These are phyloP conservation scores for Phytophthora capsici DNA, from an alignment of 352 stramenopile genomes.

Conservation along the genomic window DNA sequence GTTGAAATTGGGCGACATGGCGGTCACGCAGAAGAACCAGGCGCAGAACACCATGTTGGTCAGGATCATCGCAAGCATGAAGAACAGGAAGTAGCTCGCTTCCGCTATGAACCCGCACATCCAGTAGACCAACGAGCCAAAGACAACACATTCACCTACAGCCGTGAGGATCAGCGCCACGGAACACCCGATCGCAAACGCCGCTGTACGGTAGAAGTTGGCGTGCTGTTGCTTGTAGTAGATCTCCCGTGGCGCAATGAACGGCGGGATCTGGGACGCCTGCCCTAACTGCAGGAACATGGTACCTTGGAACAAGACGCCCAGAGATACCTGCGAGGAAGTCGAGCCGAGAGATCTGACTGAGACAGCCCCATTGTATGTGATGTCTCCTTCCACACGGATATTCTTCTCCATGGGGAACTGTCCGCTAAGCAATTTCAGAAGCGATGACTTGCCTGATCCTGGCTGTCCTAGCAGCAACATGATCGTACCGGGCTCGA, in stretches of 20 bases:
- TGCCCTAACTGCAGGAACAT: conserved; percentile 69
- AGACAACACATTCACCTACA: conserved; percentile 62
- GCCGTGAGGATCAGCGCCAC: conserved; percentile 23
- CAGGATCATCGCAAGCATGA: conserved; percentile 29
- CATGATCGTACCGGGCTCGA: conserved; percentile 46
- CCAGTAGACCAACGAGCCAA: conserved; percentile 89
- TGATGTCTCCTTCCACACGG: conserved; percentile 32
- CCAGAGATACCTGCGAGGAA: conserved; percentile 43
- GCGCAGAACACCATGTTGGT: conserved; percentile 22
- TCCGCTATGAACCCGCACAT: conserved; percentile 68
- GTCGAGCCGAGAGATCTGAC: conserved; percentile 8
- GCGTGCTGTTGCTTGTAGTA: conserved; percentile 84
- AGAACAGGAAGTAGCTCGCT: conserved; percentile 21
- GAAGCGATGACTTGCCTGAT: conserved; percentile 49
- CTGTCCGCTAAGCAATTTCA: conserved; percentile 43
- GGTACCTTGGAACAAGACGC: conserved; percentile 69
- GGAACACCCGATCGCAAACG: conserved; percentile 51
- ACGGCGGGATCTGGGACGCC: conserved; percentile 60
- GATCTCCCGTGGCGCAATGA: conserved; percentile 53
- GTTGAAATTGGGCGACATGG: conserved; percentile 33
- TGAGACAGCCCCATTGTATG: conserved; percentile 37
- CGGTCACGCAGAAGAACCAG: conserved; percentile 38
- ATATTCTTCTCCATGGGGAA: conserved; percentile 39
- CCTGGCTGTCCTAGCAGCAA: conserved; percentile 39
- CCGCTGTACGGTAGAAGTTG: conserved; percentile 83